phyloP scores from a whole-genome alignment of 805 yeast species.

The Suhomyces xylopsoci region DNA sequence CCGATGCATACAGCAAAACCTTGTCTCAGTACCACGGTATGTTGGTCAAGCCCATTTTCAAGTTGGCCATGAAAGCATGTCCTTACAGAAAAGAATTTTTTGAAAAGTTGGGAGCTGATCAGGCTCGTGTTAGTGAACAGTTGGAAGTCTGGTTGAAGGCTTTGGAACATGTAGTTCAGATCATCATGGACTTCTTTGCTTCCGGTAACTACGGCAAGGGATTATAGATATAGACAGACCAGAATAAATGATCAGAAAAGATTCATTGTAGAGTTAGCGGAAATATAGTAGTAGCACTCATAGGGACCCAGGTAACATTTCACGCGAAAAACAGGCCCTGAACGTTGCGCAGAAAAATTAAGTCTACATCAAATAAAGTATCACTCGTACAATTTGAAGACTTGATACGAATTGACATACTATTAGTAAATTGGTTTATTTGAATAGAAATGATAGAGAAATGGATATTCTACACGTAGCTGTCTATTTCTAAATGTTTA shows the following conservation, averaged over 20 bases:
- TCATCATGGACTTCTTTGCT: constrained; percentile 70
- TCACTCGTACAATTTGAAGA: no score
- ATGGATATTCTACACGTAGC: neutral
- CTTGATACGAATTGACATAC: no score
- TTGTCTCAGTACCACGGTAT: constrained; percentile 78
- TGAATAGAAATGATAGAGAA: no score
- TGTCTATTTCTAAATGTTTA: neutral
- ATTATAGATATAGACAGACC: constrained; percentile 37
- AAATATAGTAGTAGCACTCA: no score
- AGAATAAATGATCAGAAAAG: neutral
- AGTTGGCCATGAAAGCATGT: constrained; percentile 92
- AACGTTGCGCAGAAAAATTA: neutral
- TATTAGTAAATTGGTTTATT: no score
- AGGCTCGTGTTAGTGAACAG: constrained; percentile 62
- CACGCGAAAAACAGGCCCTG: neutral
- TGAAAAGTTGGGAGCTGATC: constrained; percentile 74
- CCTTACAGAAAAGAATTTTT: constrained; percentile 88
- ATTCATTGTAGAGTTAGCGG: no score
- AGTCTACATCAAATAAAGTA: neutral
- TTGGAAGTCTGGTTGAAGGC: constrained; percentile 72
- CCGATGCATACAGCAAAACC: constrained; percentile 80
- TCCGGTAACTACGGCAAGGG: constrained; percentile 89
- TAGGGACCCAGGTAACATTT: no score
- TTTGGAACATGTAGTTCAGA: constrained; percentile 67
- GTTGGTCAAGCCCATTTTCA: constrained; percentile 81